These are phyloP conservation scores for Aspergillus ostianus DNA, from an alignment of 495 filamentous ascomycete species.

Conservation along the genomic window DNA sequence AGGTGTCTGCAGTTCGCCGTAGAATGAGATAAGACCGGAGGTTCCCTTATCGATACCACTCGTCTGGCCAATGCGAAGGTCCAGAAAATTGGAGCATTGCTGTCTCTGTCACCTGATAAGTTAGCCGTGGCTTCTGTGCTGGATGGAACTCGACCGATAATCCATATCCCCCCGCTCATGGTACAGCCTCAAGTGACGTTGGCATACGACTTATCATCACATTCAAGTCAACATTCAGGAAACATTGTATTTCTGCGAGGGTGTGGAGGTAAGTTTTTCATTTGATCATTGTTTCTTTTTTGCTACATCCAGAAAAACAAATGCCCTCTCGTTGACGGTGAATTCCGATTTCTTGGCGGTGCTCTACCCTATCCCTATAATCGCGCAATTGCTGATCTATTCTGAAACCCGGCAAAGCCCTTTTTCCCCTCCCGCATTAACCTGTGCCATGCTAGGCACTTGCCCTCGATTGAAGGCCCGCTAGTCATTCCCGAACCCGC, in stretches of 20 bases:
- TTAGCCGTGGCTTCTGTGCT: conserved; percentile 1
- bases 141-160: conserved; percentile 9
- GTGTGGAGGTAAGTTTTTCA: not conserved
- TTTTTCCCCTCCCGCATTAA: conserved; percentile 14
- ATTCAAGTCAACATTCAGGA: conserved; percentile 3
- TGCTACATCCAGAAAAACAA: not conserved
- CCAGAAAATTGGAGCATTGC: conserved; percentile 5
- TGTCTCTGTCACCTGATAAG: conserved; percentile 17
- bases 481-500: conserved; percentile 17
- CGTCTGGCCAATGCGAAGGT: conserved; percentile 8
- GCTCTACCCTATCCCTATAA: conserved; percentile 1
- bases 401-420: conserved; percentile 7
- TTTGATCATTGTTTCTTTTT: no score
- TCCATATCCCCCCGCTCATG: conserved; percentile 13
- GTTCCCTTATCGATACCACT: conserved; percentile 15
- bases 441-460: conserved; percentile 18
- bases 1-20: no score
- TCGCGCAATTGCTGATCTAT: conserved; percentile 22
- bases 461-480: conserved; percentile 13
- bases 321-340: not conserved
- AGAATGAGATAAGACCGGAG: conserved; percentile 1
- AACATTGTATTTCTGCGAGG: not conserved
- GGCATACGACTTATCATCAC: conserved; percentile 1
- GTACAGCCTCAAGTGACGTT: conserved; percentile 18
- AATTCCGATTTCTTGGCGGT: not conserved